Conservation (phyloP, 768 basidiomycete species). For the Pulveroboletus sp. region DNA sequence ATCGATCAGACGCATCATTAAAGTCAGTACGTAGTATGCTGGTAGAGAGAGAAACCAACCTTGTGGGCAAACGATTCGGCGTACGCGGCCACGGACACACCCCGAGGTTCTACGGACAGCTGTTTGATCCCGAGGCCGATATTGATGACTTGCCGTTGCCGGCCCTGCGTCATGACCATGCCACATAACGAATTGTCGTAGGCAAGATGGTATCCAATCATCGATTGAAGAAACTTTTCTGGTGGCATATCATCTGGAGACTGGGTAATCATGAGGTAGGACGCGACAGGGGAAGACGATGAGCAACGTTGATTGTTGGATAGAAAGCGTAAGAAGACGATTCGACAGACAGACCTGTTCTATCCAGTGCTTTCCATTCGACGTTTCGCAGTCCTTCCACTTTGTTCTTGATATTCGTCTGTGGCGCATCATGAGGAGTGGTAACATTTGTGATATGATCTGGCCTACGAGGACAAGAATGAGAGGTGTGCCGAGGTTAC, state of each 20-base stretch:
- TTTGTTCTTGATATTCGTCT: constrained; percentile 71
- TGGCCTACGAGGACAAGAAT: constrained; percentile 42
- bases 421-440: constrained; percentile 83
- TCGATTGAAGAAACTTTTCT: constrained; percentile 62
- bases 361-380: constrained; percentile 76
- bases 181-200: constrained; percentile 67
- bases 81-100: constrained; percentile 57
- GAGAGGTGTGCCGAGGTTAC: neutral
- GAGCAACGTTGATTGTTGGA: constrained; percentile 1
- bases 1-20: neutral
- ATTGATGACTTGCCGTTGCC: constrained; percentile 69
- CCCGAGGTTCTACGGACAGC: constrained; percentile 57
- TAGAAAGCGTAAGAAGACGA: neutral
- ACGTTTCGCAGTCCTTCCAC: constrained; percentile 62
- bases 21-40: neutral
- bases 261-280: constrained; percentile 23
- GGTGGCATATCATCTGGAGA: constrained; percentile 58
- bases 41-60: constrained; percentile 36
- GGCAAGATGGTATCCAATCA: constrained; percentile 76
- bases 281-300: neutral
- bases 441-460: constrained; percentile 69
- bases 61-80: constrained; percentile 74
- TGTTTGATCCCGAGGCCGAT: constrained; percentile 79
- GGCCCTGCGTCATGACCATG: constrained; percentile 85
- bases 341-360: constrained; percentile 55